Evolutionary conservation across 208 protist genomes (phyloP).

Genomic region (Leptomonas pyrrhocoris): DNA sequence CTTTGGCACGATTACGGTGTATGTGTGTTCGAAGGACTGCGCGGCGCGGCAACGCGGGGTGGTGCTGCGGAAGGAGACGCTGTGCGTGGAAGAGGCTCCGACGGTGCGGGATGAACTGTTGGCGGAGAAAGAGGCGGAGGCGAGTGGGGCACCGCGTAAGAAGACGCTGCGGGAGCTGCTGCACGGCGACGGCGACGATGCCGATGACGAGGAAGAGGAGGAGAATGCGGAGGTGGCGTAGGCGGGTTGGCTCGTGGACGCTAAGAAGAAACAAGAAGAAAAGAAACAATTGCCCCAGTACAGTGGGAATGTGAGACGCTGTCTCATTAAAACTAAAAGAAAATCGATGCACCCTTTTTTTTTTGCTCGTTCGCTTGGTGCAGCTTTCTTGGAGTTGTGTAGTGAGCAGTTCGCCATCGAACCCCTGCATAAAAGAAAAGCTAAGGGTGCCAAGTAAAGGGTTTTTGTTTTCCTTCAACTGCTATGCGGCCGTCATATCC

Average conservation of each 20-base stretch:
- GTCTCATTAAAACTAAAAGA: too few relatives aligned
- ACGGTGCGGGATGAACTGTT: slow-evolving; percentile 34
- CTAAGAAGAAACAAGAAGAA: too few relatives aligned
- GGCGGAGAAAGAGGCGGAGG: slow-evolving; percentile 20
- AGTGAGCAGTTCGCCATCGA: too few relatives aligned
- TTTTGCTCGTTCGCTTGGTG: too few relatives aligned
- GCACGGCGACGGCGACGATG: slow-evolving; percentile 17
- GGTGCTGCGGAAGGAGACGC: slow-evolving; percentile 57
- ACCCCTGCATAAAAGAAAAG: slow-evolving; percentile 1
- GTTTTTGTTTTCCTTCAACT: not conserved
- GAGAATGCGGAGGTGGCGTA: not conserved
- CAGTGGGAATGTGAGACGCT: too few relatives aligned
- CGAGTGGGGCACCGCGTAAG: slow-evolving; percentile 4
- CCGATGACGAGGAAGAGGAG: not conserved
- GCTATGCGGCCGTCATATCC: not conserved
- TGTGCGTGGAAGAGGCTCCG: slow-evolving; percentile 66
- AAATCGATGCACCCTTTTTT: too few relatives aligned
- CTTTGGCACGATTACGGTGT: slow-evolving; percentile 82
- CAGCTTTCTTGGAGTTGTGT: too few relatives aligned
- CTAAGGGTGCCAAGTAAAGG: not conserved
- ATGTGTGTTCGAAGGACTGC: slow-evolving; percentile 71
- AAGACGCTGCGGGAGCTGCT: slow-evolving; percentile 31
- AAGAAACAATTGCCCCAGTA: too few relatives aligned
- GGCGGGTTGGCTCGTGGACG: too few relatives aligned
- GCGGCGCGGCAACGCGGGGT: slow-evolving; percentile 41